Conservation (phyloP, 1,139 yeast species). For the Saccharomyces hybrid region DNA sequence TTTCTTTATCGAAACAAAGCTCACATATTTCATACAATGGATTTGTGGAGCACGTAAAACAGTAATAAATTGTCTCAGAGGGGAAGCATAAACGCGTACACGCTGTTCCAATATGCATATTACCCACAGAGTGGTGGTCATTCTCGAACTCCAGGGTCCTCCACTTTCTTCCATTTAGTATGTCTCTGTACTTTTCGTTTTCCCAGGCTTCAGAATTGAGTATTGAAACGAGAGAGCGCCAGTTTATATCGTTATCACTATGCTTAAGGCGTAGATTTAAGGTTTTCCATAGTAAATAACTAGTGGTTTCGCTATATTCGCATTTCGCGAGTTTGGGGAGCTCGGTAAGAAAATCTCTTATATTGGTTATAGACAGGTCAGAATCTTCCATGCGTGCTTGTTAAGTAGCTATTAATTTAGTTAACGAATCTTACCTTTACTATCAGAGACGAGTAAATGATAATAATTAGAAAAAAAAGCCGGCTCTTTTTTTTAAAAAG, state of each 20-base stretch:
- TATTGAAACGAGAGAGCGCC: conserved; percentile 17
- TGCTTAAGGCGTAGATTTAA: conserved; percentile 14
- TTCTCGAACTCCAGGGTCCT: conserved; percentile 10
- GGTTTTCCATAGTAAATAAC: conserved; percentile 27
- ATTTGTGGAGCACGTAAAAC: conserved; percentile 29
- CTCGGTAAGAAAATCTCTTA: conserved; percentile 18
- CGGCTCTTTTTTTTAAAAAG: not conserved
- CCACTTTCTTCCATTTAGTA: conserved; percentile 18
- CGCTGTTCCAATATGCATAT: conserved; percentile 20
- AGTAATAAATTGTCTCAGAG: conserved; percentile 28
- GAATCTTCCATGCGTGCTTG: not conserved
- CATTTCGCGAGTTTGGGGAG: conserved; percentile 22
- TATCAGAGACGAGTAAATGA: not conserved
- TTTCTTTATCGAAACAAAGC: conserved; percentile 61
- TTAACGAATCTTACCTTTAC: not conserved
- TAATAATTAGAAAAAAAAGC: not conserved
- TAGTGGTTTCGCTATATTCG: conserved; percentile 20
- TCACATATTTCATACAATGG: conserved; percentile 50
- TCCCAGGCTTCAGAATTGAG: conserved; percentile 19
- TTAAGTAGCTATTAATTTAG: not conserved
- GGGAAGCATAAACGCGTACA: conserved; percentile 26
- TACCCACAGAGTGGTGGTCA: conserved; percentile 6
- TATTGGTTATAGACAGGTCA: conserved; percentile 6
- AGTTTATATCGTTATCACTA: conserved; percentile 14
- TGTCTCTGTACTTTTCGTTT: conserved; percentile 14